These are phyloP conservation scores for Fraxinus pennsylvanica DNA, from an alignment of 257 asterid species.

Conservation along the genomic window DNA sequence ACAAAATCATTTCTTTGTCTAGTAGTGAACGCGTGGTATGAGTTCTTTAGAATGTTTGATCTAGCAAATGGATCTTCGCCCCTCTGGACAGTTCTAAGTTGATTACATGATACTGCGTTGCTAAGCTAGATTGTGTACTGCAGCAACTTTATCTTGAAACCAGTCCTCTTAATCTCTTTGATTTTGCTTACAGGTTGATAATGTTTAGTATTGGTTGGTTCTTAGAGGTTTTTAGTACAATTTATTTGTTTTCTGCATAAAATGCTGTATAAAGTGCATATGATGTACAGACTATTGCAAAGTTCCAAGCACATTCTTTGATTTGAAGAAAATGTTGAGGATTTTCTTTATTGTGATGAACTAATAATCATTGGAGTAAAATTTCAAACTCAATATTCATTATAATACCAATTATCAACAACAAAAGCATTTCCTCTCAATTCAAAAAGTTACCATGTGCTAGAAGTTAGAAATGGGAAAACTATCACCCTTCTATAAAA, in stretches of 20 bases:
- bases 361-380: background rate
- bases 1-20: background rate
- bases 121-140: background rate
- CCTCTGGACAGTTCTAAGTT: background rate
- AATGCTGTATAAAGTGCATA: background rate
- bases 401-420: background rate
- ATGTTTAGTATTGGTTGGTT: background rate
- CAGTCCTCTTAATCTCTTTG: background rate
- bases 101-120: background rate
- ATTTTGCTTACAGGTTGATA: background rate
- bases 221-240: background rate
- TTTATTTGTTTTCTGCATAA: background rate
- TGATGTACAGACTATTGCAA: background rate
- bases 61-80: background rate
- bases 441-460: background rate
- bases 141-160: background rate
- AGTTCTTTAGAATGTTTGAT: background rate
- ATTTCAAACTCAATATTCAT: background rate
- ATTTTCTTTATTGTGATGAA: background rate
- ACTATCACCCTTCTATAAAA: background rate
- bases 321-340: background rate
- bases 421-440: background rate
- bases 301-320: background rate
- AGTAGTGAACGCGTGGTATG: no score
- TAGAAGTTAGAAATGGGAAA: background rate